Percentiles rank a stretch among this genome's conserved stretches.
These are phyloP conservation scores for Eucalyptus coolabah DNA, from an alignment of 345 rosid genomes.

Conservation along the genomic window DNA sequence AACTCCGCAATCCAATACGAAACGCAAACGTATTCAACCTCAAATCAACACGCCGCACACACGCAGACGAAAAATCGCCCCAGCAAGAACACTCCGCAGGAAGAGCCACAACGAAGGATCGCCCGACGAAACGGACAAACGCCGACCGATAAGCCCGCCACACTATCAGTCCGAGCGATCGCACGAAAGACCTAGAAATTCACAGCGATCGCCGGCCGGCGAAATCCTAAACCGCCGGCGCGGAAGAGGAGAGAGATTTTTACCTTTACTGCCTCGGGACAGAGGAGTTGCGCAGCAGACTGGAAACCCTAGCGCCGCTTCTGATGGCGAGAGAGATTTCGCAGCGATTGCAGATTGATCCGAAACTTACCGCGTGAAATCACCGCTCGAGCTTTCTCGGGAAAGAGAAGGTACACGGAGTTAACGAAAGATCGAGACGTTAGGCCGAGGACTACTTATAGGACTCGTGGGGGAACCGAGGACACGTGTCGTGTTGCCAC, in stretches of 20 bases:
- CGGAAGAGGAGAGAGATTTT: not conserved
- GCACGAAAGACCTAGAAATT: not conserved
- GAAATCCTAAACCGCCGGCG: not conserved
- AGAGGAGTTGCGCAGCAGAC: not conserved
- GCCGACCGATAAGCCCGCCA: not conserved
- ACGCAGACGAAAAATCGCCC: not conserved
- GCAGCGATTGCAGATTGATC: not conserved
- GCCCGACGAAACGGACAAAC: not conserved
- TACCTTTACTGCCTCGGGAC: not conserved
- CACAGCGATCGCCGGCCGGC: not conserved
- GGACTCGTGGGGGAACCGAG: not conserved
- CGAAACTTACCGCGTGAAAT: not conserved
- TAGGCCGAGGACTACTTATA: not conserved
- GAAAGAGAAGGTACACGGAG: not conserved
- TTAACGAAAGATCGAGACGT: rapidly evolving
- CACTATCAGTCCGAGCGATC: not conserved
- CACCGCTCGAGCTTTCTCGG: not conserved
- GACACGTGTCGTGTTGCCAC: not conserved
- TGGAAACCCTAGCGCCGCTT: not conserved
- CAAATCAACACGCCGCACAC: not conserved
- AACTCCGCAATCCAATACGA: not conserved
- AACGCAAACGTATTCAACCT: not conserved
- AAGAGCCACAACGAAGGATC: not conserved
- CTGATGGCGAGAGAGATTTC: not conserved
- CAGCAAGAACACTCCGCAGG: not conserved